Evolutionary conservation across 1,284 basidiomycete genomes (phyloP), one percentile per base, ranked within the genome.

Genomic region (Ceratobasidium sp.): DNA sequence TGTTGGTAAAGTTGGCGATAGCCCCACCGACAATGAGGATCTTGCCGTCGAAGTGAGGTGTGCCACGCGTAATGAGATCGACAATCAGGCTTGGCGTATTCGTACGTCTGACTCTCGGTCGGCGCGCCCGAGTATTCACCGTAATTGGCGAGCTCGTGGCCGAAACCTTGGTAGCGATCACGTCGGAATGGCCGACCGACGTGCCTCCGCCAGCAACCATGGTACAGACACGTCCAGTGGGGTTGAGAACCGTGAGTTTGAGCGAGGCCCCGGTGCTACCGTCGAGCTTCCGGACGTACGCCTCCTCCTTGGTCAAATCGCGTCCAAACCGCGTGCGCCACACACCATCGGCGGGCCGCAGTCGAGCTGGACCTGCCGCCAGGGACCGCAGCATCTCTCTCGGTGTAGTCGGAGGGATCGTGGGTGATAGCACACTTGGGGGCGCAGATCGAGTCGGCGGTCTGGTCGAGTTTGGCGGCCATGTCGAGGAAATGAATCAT

Each of bases 1-100:
- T 97, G 84, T 99, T 99, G 84, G 97, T 99, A 87, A 99, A 99
- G 91, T 99, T 99, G 87, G 97, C 97, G 80, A 99, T 98, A 87
- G 97, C 97, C 88, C 98, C 98, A 85, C 97, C 98, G 80, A 99
- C 98, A 89, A 99, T 98, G 85, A 99, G 94, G 83, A 99, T 91
- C 88, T 99, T 99, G 87, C 97, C 97, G 70, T 96, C 88, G 61
- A 91, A 88, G 82, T 91, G 88, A 74, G 95, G 92, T 62, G 88
- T 86, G 70, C 95, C 95, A 78, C 97, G 96, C 74, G 96, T 98
- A 86, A 99, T 96, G 79, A 99, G 88, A 85, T 99, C 97, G 81
- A 99, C 87, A 84, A 99, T 97, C 25, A 44, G 98, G 99, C 89
- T 99, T 99, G 80, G 97, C 97, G 83, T 99, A 99, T 86, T 99